phyloP scores from a whole-genome alignment of 192 early-diverging fungal species.

The Mortierella claussenii region DNA sequence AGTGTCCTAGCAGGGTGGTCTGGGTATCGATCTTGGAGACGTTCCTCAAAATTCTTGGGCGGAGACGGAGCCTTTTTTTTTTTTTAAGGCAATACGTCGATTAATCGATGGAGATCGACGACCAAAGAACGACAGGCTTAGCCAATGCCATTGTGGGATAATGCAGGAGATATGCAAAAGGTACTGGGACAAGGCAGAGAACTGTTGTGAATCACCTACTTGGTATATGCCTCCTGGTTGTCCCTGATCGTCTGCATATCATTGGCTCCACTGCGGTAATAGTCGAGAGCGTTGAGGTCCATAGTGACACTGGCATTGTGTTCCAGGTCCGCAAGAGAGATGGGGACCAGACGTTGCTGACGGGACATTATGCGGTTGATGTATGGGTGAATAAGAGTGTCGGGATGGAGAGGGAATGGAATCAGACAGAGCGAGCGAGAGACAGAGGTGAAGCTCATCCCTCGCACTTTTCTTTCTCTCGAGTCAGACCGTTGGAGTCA shows the following conservation, averaged over 20 bases:
- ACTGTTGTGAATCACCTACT: conserved; percentile 3
- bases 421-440: too few species aligned
- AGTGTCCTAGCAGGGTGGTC: conserved; percentile 71
- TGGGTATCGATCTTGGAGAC: conserved; percentile 71
- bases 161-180: too few species aligned
- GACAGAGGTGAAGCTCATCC: too few species aligned
- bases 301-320: conserved; percentile 54
- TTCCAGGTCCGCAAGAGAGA: conserved; percentile 43
- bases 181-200: background rate
- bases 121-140: too few species aligned
- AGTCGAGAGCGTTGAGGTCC: conserved; percentile 79
- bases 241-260: conserved; percentile 86
- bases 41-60: conserved; percentile 79
- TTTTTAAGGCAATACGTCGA: too few species aligned
- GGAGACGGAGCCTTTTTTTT: conserved; percentile 70
- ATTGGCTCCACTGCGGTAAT: conserved; percentile 84
- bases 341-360: conserved; percentile 37
- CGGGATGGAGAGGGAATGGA: background rate
- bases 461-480: too few species aligned
- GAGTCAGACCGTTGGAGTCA: too few species aligned
- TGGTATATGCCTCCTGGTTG: conserved; percentile 77
- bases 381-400: background rate
- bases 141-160: too few species aligned
- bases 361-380: conserved; percentile 34
- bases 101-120: too few species aligned